Base-by-base conservation (phyloP, 139 green algal genomes). In the Chlorella vulgaris region DNA sequence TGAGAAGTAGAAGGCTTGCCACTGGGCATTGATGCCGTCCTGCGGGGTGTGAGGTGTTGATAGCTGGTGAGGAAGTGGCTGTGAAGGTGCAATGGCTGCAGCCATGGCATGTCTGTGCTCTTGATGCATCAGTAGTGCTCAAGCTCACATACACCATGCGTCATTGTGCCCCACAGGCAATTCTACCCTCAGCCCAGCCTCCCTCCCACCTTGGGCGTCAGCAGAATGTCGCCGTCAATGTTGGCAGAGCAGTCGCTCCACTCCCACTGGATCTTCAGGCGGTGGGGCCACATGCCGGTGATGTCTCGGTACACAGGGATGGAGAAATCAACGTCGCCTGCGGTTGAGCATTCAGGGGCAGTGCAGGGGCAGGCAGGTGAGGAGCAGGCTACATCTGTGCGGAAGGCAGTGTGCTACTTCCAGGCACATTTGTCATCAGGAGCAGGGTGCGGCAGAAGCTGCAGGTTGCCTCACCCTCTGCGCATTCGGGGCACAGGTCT, bases 161-260 rank as follows among this genome's bases (percentile, higher is more conserved):
- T n/a, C n/a, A n/a, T n/a, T n/a, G n/a, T n/a, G n/a, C n/a, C n/a
- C n/a, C n/a, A n/a, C n/a, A n/a, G n/a, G n/a, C n/a, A n/a, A n/a
- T n/a, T n/a, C n/a, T n/a, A n/a, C n/a, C n/a, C n/a, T n/a, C n/a
- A n/a, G n/a, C n/a, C n/a, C n/a, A n/a, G n/a, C n/a, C n/a, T n/a
- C n/a, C n/a, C n/a, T n/a, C n/a, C n/a, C 39, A 74, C 39, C 67
- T 60, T 73, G 38, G 75, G 75, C 10, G 31, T 92, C 40, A 93
- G 85, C 74, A 83, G 84, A 81, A 94, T 92, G 73, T 84, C 84
- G 74, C 89, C 88, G 61, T 93, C 87, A 71, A 89, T 94, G 89
- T 92, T 93, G 36, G 39, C 19, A 6, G 51, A 76, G 65, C 77
- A 83, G 77, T 83, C 77, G 47, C 39, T 39, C 77, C 65, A 76